phyloP scores from a whole-genome alignment of 139 green algal genomes.

The Tetratostichococcus sp. region DNA sequence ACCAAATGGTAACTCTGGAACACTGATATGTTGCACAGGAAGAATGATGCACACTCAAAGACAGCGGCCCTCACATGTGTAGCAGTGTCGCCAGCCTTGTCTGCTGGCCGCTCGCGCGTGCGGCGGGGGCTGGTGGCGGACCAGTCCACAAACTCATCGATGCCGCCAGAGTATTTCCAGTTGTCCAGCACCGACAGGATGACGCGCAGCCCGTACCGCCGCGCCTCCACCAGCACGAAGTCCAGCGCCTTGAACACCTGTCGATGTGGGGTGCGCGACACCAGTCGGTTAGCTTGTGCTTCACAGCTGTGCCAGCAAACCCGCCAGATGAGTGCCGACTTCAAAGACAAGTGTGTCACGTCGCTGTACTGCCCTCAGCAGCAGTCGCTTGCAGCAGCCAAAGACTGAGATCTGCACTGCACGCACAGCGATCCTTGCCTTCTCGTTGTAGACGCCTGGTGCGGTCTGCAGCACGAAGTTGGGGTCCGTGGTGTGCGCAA shows the following conservation, averaged over 20 bases:
- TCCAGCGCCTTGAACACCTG: slow-evolving; percentile 59
- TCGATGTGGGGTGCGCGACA: too few relatives aligned
- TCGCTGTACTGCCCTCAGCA: too few relatives aligned
- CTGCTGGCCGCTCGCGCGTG: slow-evolving; percentile 7
- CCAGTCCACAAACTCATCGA: slow-evolving; percentile 68
- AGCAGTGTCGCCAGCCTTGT: slow-evolving; percentile 26
- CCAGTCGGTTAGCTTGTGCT: too few relatives aligned
- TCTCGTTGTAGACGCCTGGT: slow-evolving; percentile 51
- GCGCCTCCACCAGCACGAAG: slow-evolving; percentile 55
- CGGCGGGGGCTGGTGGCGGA: slow-evolving; percentile 23
- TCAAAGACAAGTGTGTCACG: too few relatives aligned
- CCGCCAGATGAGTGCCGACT: too few relatives aligned
- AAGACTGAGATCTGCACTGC: too few relatives aligned
- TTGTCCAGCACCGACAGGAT: slow-evolving; percentile 72
- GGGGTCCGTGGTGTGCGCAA: slow-evolving; percentile 57
- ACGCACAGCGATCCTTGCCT: not conserved
- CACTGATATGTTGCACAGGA: too few relatives aligned
- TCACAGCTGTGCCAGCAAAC: too few relatives aligned
- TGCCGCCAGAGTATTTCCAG: slow-evolving; percentile 57
- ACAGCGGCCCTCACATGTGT: slow-evolving; percentile 11
- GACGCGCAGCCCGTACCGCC: slow-evolving; percentile 41
- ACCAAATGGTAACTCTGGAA: too few relatives aligned
- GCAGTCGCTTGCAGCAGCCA: too few relatives aligned
- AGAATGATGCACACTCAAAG: too few relatives aligned
- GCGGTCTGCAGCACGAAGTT: slow-evolving; percentile 49